A percentile compares a stretch with the other conserved stretches of the same genome.
These are phyloP conservation scores for Casuarina equisetifolia DNA, from an alignment of 306 rosid genomes.

Conservation along the genomic window DNA sequence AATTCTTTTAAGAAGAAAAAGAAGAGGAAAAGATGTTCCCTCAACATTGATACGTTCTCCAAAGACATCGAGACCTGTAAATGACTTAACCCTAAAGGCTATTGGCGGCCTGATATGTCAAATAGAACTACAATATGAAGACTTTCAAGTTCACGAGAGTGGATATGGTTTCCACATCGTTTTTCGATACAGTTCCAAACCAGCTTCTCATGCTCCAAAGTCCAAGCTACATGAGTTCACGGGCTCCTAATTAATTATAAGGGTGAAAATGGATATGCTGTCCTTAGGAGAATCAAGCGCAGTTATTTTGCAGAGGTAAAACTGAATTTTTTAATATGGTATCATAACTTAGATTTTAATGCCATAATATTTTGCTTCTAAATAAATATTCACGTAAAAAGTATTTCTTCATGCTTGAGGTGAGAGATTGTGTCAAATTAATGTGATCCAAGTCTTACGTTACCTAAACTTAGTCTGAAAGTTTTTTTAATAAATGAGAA, in stretches of 20 bases:
- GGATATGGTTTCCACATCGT: not conserved
- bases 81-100: not conserved
- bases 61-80: not conserved
- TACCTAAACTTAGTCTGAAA: too few species aligned
- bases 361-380: too few species aligned
- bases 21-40: too few species aligned
- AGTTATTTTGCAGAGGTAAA: not conserved
- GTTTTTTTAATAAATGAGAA: too few species aligned
- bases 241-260: conserved; percentile 16
- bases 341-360: too few species aligned
- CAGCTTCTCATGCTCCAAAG: conserved; percentile 17
- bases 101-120: not conserved
- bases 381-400: too few species aligned
- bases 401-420: too few species aligned
- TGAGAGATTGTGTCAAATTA: too few species aligned
- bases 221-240: conserved; percentile 36
- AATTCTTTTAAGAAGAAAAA: too few species aligned
- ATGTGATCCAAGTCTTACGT: too few species aligned
- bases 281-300: not conserved
- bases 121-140: not conserved
- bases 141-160: conserved; percentile 3
- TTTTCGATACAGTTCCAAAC: conserved; percentile 13
- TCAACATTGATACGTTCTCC: not conserved
- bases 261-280: not conserved
- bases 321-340: too few species aligned